Base-by-base conservation (phyloP, 805 yeast genomes). In the Candida manassasensis region DNA sequence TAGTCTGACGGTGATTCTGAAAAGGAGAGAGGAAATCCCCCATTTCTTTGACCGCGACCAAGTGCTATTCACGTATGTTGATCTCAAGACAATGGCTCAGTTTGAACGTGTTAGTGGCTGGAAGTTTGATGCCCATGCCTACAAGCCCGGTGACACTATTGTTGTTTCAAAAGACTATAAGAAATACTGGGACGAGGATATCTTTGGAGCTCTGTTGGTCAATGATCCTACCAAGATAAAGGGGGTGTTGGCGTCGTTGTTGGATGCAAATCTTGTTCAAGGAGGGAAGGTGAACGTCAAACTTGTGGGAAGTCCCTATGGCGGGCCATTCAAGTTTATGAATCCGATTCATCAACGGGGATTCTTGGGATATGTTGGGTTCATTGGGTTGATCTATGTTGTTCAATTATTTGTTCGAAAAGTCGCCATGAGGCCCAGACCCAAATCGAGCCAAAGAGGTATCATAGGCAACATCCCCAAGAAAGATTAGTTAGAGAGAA, bases 141-240 rank as follows among this genome's bases (percentile, higher is more conserved):
- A 61, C 42, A 40, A 53, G 7, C 50, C 59, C 2, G 90, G 89
- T 4, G 85, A 82, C 50, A 62, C 75, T 0, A 48, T 84, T 2
- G 53, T 84, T 2, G 56, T 81, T 2, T 59, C 67, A 21, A 69
- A 69, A 42, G 69, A 72, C 61, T 52, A 63, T 55, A 42, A 42
- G 38, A 43, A 47, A 34, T 56, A 49, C 36, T 42, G 68, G 63
- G 45, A 61, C 44, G 35, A 46, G 55, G 39, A 67, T 49, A 36
- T 58, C 3, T 37, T 39, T 17, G 82, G 80, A 0, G 40, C 49
- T 0, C 32, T 37, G 11, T 52, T 77, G 36, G 55, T 38, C 3
- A 57, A 61, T 32, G 57, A 56, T 6, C 64, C 71, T 0, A 49
- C 56, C 3, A 43, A 44, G 32, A 38, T 57, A 27, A 50, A 66